These are phyloP conservation scores for Debaryomyces robertsiae DNA, from an alignment of 1,139 yeast species.

Conservation along the genomic window DNA sequence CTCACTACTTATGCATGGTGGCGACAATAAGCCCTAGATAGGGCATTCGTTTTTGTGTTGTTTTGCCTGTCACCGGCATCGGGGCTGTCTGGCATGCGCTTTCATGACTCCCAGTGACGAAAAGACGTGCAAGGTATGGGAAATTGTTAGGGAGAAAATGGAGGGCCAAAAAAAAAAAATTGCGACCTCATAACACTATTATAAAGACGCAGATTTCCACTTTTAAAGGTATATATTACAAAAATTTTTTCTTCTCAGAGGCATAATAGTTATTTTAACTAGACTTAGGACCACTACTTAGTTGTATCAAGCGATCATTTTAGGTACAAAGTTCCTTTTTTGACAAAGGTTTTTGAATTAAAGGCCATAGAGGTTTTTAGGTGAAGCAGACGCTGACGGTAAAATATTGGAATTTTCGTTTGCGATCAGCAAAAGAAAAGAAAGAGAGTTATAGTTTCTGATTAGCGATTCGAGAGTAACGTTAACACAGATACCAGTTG, in stretches of 20 bases:
- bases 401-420: background rate
- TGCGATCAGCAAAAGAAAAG: background rate
- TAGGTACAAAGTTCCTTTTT: conserved; percentile 8
- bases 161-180: conserved; percentile 2
- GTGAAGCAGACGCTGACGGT: conserved; percentile 10
- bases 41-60: too few relatives aligned
- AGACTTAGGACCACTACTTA: conserved; percentile 2
- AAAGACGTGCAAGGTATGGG: background rate
- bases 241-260: background rate
- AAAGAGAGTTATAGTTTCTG: background rate
- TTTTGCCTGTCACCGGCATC: too few relatives aligned
- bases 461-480: too few relatives aligned
- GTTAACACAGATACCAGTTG: too few relatives aligned
- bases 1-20: too few relatives aligned
- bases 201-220: conserved; percentile 8
- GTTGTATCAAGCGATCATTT: conserved; percentile 9
- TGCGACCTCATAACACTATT: background rate
- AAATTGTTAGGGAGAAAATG: conserved; percentile 1
- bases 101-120: too few relatives aligned
- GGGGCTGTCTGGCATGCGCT: too few relatives aligned
- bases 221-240: background rate
- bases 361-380: conserved; percentile 9
- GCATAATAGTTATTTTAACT: conserved; percentile 7
- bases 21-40: too few relatives aligned
- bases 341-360: conserved; percentile 7